A percentile compares a stretch with the other conserved stretches of the same genome.
Evolutionary conservation across 2,329 filamentous ascomycete genomes (phyloP).

Genomic region (Trichoderma oligosporum): DNA sequence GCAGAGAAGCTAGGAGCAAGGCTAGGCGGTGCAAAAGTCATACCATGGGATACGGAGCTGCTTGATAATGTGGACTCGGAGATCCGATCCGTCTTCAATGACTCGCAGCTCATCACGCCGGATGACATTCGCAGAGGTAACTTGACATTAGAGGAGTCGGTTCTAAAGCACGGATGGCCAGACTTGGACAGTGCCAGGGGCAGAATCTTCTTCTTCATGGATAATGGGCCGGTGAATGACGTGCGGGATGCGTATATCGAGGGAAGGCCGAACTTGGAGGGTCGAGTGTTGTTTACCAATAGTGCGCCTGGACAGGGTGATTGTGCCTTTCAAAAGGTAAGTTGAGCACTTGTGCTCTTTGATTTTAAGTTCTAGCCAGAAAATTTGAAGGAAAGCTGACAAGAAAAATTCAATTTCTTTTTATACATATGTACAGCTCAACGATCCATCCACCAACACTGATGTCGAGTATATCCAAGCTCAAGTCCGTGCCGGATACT

Average conservation of each 20-base stretch:
- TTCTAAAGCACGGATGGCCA: constrained; percentile 48
- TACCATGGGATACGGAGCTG: constrained; percentile 41
- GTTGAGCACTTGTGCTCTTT: background rate
- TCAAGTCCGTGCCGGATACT: constrained; percentile 45
- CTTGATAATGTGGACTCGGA: constrained; percentile 45
- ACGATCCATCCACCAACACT: constrained; percentile 37
- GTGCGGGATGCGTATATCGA: constrained; percentile 39
- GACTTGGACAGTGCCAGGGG: constrained; percentile 42
- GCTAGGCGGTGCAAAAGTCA: constrained; percentile 35
- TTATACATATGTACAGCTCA: constrained; percentile 36
- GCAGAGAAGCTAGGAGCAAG: constrained; percentile 24
- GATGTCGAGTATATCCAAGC: constrained; percentile 40
- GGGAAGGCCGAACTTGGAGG: constrained; percentile 35
- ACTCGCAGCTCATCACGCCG: constrained; percentile 42
- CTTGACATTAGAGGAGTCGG: constrained; percentile 43
- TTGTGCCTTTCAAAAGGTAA: constrained; percentile 45
- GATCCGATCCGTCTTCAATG: constrained; percentile 42
- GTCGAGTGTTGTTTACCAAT: constrained; percentile 48
- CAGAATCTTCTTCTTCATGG: constrained; percentile 48
- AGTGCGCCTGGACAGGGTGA: constrained; percentile 42
- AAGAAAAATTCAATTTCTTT: too few relatives aligned
- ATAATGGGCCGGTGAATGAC: constrained; percentile 42
- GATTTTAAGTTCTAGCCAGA: too few relatives aligned
- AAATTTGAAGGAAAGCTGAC: too few relatives aligned
- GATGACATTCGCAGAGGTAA: constrained; percentile 42